Base-by-base conservation (phyloP, 371 early-diverging fungal genomes). In the Umbelopsis sp. region DNA sequence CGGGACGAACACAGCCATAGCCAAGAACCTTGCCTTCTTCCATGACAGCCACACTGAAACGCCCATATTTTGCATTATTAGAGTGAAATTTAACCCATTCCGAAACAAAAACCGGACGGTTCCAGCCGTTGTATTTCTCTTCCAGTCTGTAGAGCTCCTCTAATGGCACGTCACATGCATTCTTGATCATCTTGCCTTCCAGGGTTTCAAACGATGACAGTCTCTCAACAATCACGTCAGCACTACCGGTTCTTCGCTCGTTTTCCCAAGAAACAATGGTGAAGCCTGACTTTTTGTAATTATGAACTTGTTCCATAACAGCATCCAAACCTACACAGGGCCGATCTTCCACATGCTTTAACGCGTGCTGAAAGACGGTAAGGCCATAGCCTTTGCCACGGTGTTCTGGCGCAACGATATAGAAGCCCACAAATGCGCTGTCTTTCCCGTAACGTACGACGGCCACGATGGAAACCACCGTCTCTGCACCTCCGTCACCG, bases 221-320 rank as follows among this genome's bases (percentile, higher is more conserved):
- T 6, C n/a, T n/a, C 4, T 16, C 38, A 12, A 73, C 16, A 1
- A 57, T 35, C 14, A 65, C 51, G 20, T 44, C 44, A 16, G 45
- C 24, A n/a, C 62, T 63, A 2, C 73, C 77, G 41, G 74, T 25
- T 29, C 74, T 70, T 53, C 78, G 76, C 44, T 75, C 72, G 51
- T 69, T 74, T 50, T 64, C 50, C 76, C 76, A 78, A 6, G 32
- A 65, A 4, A 67, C 20, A 0, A 66, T 20, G 0, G 69, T 74
- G 63, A 78, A 78, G 4, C 78, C 78, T 0, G 76, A 75, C 41
- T 73, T 74, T 32, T 65, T 41, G 50, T 78, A 78, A 48, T 72
- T 75, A 11, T 69, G 41, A 3, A 74, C 71, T 50, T 78, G 75
- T 9, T 69, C 68, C 68, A 75, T 22, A 18, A 78, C 72, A 4